Percentiles rank a stretch among this genome's conserved stretches.
These are phyloP conservation scores for Barnettozyma pratensis DNA, from an alignment of 805 yeast species.

Conservation along the genomic window DNA sequence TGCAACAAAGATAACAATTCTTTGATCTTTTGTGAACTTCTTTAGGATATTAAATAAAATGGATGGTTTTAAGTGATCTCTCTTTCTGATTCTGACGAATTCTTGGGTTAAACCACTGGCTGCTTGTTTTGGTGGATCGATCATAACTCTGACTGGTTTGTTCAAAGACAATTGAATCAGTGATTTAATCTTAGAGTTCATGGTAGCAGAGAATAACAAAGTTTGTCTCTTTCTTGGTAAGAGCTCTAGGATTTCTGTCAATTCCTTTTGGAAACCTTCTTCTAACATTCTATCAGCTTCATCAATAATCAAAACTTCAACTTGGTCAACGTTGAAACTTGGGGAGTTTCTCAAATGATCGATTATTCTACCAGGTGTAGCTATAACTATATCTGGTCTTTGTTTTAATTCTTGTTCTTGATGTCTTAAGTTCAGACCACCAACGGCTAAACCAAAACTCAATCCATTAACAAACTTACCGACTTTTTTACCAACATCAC, in stretches of 20 bases:
- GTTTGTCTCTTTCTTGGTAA: conserved; percentile 93
- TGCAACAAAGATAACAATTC: conserved; percentile 87
- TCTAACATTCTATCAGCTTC: conserved; percentile 99
- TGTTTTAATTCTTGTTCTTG: conserved; percentile 92
- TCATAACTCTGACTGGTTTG: conserved; percentile 91
- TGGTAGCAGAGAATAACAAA: conserved; percentile 91
- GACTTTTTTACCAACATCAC: conserved; percentile 85
- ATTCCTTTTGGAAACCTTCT: conserved; percentile 96
- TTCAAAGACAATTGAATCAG: conserved; percentile 82
- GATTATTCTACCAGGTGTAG: conserved; percentile 98
- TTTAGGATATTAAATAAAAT: conserved; percentile 67
- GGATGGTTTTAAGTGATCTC: conserved; percentile 81
- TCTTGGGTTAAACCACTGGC: conserved; percentile 90
- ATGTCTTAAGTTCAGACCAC: conserved; percentile 92
- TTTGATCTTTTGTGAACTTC: conserved; percentile 54
- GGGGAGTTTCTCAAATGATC: conserved; percentile 96
- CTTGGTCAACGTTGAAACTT: conserved; percentile 82
- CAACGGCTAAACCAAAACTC: conserved; percentile 93
- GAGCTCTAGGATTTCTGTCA: conserved; percentile 81
- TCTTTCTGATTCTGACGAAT: conserved; percentile 89
- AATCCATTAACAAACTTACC: conserved; percentile 71
- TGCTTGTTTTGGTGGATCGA: conserved; percentile 93
- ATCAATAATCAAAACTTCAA: conserved; percentile 89
- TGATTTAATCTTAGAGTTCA: conserved; percentile 89
- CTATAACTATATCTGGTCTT: conserved; percentile 94